A percentile compares a stretch with the other conserved stretches of the same genome.
phyloP scores from a whole-genome alignment of 2,329 filamentous ascomycete genomes.

The Scortechinia acanthostroma region DNA sequence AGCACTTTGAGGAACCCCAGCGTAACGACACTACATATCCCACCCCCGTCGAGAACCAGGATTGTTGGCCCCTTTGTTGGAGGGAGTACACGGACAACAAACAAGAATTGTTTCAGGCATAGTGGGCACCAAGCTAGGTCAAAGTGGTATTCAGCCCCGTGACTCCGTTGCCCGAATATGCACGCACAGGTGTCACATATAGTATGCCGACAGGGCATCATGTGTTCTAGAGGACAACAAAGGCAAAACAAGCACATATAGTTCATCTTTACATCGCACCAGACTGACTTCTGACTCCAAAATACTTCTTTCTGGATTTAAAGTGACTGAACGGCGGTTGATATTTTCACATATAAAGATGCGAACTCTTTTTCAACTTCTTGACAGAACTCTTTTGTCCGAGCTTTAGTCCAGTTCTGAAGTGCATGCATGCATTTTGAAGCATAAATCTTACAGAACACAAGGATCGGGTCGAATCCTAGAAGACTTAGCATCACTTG shows the following conservation, averaged over 20 bases:
- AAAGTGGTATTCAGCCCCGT: background rate
- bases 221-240: background rate
- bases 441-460: too few species aligned
- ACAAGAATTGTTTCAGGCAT: background rate
- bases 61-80: background rate
- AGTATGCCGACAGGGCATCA: background rate
- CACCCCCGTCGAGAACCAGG: background rate
- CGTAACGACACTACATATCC: background rate
- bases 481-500: too few species aligned
- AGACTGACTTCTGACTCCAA: too few species aligned
- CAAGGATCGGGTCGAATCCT: too few species aligned
- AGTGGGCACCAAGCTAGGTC: background rate
- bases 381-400: too few species aligned
- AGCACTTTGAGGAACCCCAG: background rate
- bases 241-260: background rate
- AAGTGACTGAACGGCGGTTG: too few species aligned
- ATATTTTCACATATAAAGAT: too few species aligned
- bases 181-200: background rate
- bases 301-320: too few species aligned
- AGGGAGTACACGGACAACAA: background rate
- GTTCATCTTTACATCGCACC: too few species aligned
- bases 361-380: too few species aligned
- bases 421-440: too few species aligned
- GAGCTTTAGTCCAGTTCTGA: too few species aligned
- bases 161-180: background rate